Percentiles rank a stretch among this genome's conserved stretches.
Conservation (phyloP, 345 rosid genomes). For the Boechera retrofracta region DNA sequence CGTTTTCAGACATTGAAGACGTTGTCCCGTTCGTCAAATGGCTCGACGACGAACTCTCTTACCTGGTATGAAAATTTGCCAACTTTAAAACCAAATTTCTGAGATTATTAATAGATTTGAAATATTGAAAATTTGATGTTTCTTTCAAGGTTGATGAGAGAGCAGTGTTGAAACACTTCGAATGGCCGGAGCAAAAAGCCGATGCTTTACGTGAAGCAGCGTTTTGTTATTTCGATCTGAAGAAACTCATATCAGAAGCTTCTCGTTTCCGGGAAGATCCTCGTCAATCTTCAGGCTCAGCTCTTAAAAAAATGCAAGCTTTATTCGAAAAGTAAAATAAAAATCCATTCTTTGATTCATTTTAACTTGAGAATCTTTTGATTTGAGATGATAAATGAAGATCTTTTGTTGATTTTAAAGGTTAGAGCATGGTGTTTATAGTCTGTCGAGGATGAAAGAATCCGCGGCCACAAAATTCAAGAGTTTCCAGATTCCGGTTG, state of each 20-base stretch:
- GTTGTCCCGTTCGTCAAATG: constrained; percentile 96
- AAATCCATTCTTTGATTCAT: background rate
- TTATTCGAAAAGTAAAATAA: constrained; percentile 77
- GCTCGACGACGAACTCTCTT: constrained; percentile 96
- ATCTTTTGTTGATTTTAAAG: constrained; percentile 41
- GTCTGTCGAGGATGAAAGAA: constrained; percentile 89
- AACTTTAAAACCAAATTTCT: too few relatives aligned
- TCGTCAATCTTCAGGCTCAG: constrained; percentile 68
- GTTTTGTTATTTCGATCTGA: constrained; percentile 85
- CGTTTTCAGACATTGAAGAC: constrained; percentile 78
- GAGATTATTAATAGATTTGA: too few relatives aligned
- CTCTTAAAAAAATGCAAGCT: constrained; percentile 93
- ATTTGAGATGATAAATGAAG: background rate
- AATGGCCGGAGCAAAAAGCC: constrained; percentile 95
- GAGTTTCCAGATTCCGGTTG: constrained; percentile 75
- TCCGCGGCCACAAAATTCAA: constrained; percentile 72
- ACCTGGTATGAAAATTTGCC: constrained; percentile 54
- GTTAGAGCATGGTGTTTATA: constrained; percentile 91
- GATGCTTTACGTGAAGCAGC: constrained; percentile 95
- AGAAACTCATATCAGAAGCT: constrained; percentile 83
- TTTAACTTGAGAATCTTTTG: background rate
- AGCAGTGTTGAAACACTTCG: constrained; percentile 88
- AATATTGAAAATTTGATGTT: background rate
- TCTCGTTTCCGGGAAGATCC: constrained; percentile 68
- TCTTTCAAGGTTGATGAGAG: constrained; percentile 79